Evolutionary conservation across 2,329 filamentous ascomycete genomes (phyloP).

Genomic region (Diaporthe citri): DNA sequence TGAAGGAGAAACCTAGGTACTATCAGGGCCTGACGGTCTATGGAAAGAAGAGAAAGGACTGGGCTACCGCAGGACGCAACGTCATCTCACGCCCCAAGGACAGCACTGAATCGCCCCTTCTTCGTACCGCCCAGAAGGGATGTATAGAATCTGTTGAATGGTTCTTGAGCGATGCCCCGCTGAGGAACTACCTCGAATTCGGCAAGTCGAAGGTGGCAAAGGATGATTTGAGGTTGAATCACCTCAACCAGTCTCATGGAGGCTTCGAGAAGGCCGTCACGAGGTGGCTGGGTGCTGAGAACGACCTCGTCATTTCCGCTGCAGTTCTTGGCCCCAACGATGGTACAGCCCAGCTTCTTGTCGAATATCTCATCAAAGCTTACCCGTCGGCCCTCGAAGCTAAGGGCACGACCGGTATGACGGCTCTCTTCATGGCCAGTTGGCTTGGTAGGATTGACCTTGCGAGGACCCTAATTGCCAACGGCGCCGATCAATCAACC

Average conservation of each 20-base stretch:
- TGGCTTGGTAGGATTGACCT: slow-evolving; percentile 65
- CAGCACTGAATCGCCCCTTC: slow-evolving; percentile 67
- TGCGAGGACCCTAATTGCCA: slow-evolving; percentile 72
- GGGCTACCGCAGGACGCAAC: slow-evolving; percentile 74
- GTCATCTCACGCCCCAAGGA: slow-evolving; percentile 55
- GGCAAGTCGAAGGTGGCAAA: slow-evolving; percentile 68
- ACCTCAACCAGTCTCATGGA: slow-evolving; percentile 68
- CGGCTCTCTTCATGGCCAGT: slow-evolving; percentile 78
- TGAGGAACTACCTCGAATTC: slow-evolving; percentile 77
- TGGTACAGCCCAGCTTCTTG: slow-evolving; percentile 62
- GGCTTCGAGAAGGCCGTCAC: slow-evolving; percentile 74
- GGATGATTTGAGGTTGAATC: slow-evolving; percentile 72
- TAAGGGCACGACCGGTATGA: slow-evolving; percentile 69
- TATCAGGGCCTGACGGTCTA: slow-evolving; percentile 84
- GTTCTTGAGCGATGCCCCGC: slow-evolving; percentile 79
- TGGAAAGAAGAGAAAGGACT: slow-evolving; percentile 79
- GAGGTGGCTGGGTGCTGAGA: slow-evolving; percentile 71
- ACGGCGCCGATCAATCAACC: slow-evolving; percentile 76
- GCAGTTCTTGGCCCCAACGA: slow-evolving; percentile 64
- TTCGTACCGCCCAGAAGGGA: slow-evolving; percentile 68
- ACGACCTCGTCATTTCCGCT: slow-evolving; percentile 75
- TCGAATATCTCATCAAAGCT: slow-evolving; percentile 75
- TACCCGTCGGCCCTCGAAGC: slow-evolving; percentile 73
- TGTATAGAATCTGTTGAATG: slow-evolving; percentile 80
- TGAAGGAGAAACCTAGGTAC: slow-evolving; percentile 74